Evolutionary conservation across 257 asterid genomes (phyloP), one percentile per base, ranked within the genome.

Genomic region (Solanum raphanifolium): DNA sequence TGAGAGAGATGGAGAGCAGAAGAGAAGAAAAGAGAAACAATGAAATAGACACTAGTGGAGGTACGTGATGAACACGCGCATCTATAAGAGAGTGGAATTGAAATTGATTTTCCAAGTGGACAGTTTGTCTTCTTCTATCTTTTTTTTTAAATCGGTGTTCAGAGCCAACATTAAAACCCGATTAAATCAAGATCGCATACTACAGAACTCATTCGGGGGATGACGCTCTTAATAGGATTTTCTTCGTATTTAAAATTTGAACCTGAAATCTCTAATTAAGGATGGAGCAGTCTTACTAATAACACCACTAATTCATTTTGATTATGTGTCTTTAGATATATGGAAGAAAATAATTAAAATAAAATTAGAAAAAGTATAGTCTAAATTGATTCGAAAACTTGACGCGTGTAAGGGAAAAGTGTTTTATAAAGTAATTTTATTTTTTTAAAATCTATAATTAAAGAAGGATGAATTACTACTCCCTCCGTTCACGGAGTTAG

Each of bases 111-210:
- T 82, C 62, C 85, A 82, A 31, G 68, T 48, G 85, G 29, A 81
- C 27, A 27, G 3, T 79, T 79, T 27, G 85, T 43, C 38, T 39
- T 12, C 15, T 81, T 1, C 0, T 55, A 16, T 48, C 6, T 55
- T 18, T 55, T 46, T 12, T 39, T 4, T 12, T 12, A 1, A 46
- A 20, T 46, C 0, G 1, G 18, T 18, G 0, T 18, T 20, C 0
- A 1, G 4, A 18, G 0, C 2, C 5, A 2, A 7, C 9, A 0
- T 55, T 18, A 1, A 18, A 18, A 1, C 5, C 9, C n/a, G 1
- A 55, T 18, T 55, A 18, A 55, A 55, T 55, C n/a, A 20, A 6
- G 9, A 52, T 48, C 0, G 3, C 23, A 18, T 55, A 55, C 0
- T 1, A 0, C 1, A 18, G 0, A 7, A 3, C 2, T 18, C 10